Evolutionary conservation across 768 basidiomycete genomes (phyloP).

Genomic region (Psilocybe sp.): DNA sequence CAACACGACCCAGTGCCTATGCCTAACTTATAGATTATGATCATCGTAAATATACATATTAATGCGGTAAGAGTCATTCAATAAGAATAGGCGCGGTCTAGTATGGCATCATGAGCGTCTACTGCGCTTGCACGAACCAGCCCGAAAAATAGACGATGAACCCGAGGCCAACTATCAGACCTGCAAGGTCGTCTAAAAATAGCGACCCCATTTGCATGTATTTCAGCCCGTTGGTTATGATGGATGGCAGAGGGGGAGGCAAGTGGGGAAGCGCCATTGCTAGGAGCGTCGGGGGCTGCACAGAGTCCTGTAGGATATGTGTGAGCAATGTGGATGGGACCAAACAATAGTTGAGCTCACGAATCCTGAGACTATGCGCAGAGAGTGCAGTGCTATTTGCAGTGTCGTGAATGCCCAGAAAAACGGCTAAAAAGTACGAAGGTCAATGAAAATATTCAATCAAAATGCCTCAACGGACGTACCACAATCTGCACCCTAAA

Average conservation of each 20-base stretch:
- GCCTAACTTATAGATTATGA: conserved; percentile 5
- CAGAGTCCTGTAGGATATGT: conserved; percentile 42
- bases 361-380: conserved; percentile 67
- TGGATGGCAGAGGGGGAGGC: conserved; percentile 58
- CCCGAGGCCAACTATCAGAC: conserved; percentile 69
- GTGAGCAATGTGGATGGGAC: background rate
- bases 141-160: conserved; percentile 55
- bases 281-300: conserved; percentile 58
- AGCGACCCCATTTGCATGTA: conserved; percentile 67
- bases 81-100: background rate
- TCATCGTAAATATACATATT: conserved; percentile 15
- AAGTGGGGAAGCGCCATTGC: conserved; percentile 61
- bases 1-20: background rate
- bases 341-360: conserved; percentile 38
- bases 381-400: conserved; percentile 67
- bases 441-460: background rate
- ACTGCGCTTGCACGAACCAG: conserved; percentile 29
- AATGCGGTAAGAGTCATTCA: conserved; percentile 11
- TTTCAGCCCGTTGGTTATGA: conserved; percentile 61
- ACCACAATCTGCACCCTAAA: conserved; percentile 58
- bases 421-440: conserved; percentile 52
- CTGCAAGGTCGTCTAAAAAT: conserved; percentile 71
- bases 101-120: background rate
- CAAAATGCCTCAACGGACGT: conserved; percentile 18
- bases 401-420: conserved; percentile 81